Evolutionary conservation across 2,329 filamentous ascomycete species (phyloP), one percentile per base, ranked within the genome.

Genomic region (Bertia moriformis): DNA sequence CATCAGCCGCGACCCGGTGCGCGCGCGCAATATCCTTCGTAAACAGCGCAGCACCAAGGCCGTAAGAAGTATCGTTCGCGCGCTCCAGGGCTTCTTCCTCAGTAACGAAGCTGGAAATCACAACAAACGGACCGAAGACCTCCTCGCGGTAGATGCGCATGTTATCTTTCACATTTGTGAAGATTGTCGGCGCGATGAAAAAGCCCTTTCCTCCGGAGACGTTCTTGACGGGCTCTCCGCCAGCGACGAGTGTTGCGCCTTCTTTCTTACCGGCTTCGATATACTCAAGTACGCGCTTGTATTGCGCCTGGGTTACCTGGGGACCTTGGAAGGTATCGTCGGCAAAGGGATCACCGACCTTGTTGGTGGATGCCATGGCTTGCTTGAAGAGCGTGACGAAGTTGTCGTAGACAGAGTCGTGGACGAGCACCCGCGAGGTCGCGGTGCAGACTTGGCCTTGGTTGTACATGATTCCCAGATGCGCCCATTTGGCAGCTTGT

Each of bases 241-340:
- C 76, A 1, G 65, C 57, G 20, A 64, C 59, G 2, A 81, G 61
- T 1, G 60, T 74, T 1, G 74, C 71, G 17, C 75, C 76, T 50
- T 76, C 72, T 10, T 63, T 62, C 52, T 76, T 74, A 17, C 73
- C 74, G 37, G 62, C 50, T 42, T 80, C 67, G 38, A 81, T 72
- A 53, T 78, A 83, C 3, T 64, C 65, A 20, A 82, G 61, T 3
- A 83, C 67, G 14, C 70, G 61, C 39, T 80, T 73, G 48, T 71
- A 76, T 50, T 80, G 76, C 14, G 63, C 54, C 53, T 73, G 73
- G 12, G 71, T 74, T 41, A 78, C 68, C 51, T 79, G 74, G 1
- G 77, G 77, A 1, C 76, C 76, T 54, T 79, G 73, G 60, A 72
- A 74, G 1, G 72, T 77, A 18, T 62, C 60, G 45, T 73, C 66